Percentiles rank a stretch among this genome's conserved stretches.
Evolutionary conservation across 1,284 basidiomycete species (phyloP).

Genomic region (Leccinum fuscescens): DNA sequence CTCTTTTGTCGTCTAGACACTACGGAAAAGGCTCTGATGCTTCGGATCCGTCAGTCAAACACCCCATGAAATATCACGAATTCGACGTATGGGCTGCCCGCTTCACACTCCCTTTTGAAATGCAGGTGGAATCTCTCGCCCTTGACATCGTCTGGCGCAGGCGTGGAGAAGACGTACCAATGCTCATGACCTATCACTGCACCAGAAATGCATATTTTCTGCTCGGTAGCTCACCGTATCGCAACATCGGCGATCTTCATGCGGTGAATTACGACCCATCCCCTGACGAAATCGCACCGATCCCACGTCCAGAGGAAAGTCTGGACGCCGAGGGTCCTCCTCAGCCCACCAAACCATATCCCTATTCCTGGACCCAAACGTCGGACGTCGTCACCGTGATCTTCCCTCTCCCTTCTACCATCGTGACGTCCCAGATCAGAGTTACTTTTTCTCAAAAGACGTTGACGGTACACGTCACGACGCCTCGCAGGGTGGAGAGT

Average conservation of each 20-base stretch:
- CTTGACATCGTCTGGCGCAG: constrained; percentile 67
- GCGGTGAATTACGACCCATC: constrained; percentile 50
- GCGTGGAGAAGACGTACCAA: constrained; percentile 69
- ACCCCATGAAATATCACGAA: constrained; percentile 30
- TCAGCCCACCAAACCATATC: constrained; percentile 50
- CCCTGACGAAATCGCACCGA: constrained; percentile 62
- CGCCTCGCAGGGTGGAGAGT: constrained; percentile 28
- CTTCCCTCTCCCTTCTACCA: constrained; percentile 75
- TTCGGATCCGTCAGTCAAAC: constrained; percentile 16
- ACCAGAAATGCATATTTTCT: constrained; percentile 50
- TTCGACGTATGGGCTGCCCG: constrained; percentile 66
- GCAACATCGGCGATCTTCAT: constrained; percentile 34
- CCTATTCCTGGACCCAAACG: constrained; percentile 92
- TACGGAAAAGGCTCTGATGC: constrained; percentile 30
- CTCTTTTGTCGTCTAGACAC: constrained; percentile 57
- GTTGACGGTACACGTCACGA: constrained; percentile 63
- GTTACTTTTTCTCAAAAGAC: constrained; percentile 65
- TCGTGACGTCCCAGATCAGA: constrained; percentile 60
- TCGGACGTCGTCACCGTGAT: constrained; percentile 78
- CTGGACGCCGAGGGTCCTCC: constrained; percentile 38
- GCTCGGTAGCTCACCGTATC: constrained; percentile 57
- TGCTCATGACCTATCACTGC: constrained; percentile 53
- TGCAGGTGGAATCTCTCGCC: constrained; percentile 32
- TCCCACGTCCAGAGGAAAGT: constrained; percentile 59
- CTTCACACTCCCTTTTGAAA: constrained; percentile 44